Conservation (phyloP, 768 basidiomycete genomes). For the Neoboletus brunneissimus region DNA sequence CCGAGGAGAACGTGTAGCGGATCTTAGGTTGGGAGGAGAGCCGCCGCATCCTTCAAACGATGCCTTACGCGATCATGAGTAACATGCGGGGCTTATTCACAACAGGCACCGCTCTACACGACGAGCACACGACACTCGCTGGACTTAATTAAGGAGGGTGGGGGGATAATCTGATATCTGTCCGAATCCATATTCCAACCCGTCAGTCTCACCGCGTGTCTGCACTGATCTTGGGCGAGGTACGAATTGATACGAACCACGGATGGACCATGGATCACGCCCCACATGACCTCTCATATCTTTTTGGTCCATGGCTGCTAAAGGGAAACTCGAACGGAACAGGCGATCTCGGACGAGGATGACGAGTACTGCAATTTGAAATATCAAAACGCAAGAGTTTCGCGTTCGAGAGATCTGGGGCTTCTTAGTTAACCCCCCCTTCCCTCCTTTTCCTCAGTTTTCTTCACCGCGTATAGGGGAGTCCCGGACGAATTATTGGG, state of each 20-base stretch:
- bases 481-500: not conserved
- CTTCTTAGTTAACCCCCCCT: not conserved
- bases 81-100: not conserved
- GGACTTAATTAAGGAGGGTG: not conserved
- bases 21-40: not conserved
- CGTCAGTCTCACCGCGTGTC: not conserved
- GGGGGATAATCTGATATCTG: not conserved
- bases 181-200: not conserved
- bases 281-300: not conserved
- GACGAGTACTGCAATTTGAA: constrained; percentile 13
- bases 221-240: not conserved
- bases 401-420: not conserved
- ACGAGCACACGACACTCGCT: not conserved
- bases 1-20: not conserved
- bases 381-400: constrained; percentile 19
- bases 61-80: not conserved
- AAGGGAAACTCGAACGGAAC: not conserved
- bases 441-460: not conserved
- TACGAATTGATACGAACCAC: not conserved
- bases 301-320: not conserved
- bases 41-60: not conserved
- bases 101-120: not conserved
- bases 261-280: not conserved
- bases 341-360: not conserved
- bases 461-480: not conserved